Percentiles rank a stretch among this genome's conserved stretches.
Conservation (phyloP, 176 grass and related monocot genomes). For the Avena eriantha region DNA sequence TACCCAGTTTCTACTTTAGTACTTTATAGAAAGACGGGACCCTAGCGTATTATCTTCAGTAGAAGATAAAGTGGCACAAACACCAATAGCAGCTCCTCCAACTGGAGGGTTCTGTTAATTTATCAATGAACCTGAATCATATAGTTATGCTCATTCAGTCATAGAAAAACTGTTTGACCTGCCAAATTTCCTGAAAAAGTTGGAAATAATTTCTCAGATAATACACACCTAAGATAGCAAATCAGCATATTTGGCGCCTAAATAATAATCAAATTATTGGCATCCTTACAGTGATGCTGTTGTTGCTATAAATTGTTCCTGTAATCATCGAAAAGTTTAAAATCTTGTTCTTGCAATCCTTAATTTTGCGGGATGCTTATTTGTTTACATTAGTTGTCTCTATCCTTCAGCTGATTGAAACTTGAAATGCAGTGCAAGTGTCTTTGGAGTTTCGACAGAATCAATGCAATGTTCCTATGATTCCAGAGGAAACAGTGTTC, state of each 20-base stretch:
- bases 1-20: slow-evolving; percentile 39
- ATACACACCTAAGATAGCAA: neutral
- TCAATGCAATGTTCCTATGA: slow-evolving; percentile 83
- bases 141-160: neutral
- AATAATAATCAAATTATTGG: neutral
- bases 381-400: slow-evolving; percentile 1
- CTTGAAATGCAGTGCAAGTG: slow-evolving; percentile 65
- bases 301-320: slow-evolving; percentile 20
- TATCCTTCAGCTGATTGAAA: slow-evolving; percentile 24
- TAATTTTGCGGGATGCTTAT: neutral
- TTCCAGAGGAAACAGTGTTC: slow-evolving; percentile 74
- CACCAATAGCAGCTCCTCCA: slow-evolving; percentile 35
- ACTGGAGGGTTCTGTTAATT: slow-evolving; percentile 34
- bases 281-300: slow-evolving; percentile 1
- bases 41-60: slow-evolving; percentile 33
- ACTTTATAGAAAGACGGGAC: slow-evolving; percentile 50
- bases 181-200: neutral
- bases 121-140: slow-evolving; percentile 24
- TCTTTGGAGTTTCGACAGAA: slow-evolving; percentile 83
- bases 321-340: neutral
- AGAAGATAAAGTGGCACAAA: slow-evolving; percentile 61
- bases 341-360: neutral
- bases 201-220: slow-evolving; percentile 5
- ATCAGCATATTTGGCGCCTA: neutral
- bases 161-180: neutral